Evolutionary conservation across 2,329 filamentous ascomycete species (phyloP), one percentile per base, ranked within the genome.

Genomic region (Talaromyces sp.): DNA sequence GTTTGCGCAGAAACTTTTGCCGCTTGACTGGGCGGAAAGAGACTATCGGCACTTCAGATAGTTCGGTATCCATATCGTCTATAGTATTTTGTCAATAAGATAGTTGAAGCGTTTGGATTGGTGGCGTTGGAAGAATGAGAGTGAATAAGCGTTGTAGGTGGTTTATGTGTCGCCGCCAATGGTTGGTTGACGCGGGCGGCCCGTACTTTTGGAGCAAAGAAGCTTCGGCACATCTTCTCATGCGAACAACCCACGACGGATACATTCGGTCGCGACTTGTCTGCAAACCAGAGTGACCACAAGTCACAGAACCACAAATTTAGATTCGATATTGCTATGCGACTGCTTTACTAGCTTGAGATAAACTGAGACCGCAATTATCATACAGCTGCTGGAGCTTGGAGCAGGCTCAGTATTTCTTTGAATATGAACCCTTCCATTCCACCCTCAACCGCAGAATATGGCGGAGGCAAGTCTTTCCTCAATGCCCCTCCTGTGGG

Each of bases 1-100:
- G 75, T 62, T 76, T 78, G 57, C 79, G 78, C 61, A 78, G 70
- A 55, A 80, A 76, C 64, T 80, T 82, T 60, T 79, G 73, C 56
- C 76, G 75, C 69, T 82, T 83, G 7, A 72, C 72, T 15, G 79
- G 72, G 33, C 79, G 73, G 62, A 81, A 81, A 11, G 77, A 61
- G 6, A 75, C 64, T 41, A 73, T 69, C 4, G 69, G 60, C 0
- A 59, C 36, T 39, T 60, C 33, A 17, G 63, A 59, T 7, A 60
- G 37, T 19, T 72, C 65, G 2, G 66, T 60, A 43, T 73, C 65
- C 71, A 74, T 74, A 11, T 13, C n/a, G n/a, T 13, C 9, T 35
- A 21, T 15, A 15, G 15, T 31, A 9, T 21, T 8, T 28, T 22
- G 25, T 28, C 31, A n/a, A 3, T 21, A 35, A 9, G 17, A 19